Percentiles rank a stretch among this genome's conserved stretches.
phyloP scores from a whole-genome alignment of 371 early-diverging fungal species.

The Mucor ambiguus region DNA sequence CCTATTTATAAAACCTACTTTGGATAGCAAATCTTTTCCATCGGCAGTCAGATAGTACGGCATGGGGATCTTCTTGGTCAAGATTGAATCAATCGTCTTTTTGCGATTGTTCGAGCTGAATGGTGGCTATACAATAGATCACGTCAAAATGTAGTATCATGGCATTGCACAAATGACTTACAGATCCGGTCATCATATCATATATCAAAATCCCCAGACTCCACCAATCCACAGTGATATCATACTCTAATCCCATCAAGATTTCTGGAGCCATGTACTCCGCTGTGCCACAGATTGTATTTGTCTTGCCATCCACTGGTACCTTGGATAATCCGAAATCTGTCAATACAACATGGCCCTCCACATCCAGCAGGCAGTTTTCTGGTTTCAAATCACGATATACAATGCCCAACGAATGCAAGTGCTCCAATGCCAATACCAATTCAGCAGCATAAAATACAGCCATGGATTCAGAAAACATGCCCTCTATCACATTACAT shows the following conservation, averaged over 20 bases:
- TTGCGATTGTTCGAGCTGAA: constrained; percentile 78
- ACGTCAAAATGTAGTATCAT: background rate
- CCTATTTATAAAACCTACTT: constrained; percentile 24
- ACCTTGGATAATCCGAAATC: constrained; percentile 94
- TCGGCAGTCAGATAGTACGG: constrained; percentile 72
- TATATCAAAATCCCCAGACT: constrained; percentile 88
- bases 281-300: constrained; percentile 91
- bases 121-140: constrained; percentile 54
- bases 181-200: constrained; percentile 85
- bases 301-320: constrained; percentile 58
- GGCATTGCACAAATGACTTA: constrained; percentile 20
- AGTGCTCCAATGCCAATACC: constrained; percentile 82
- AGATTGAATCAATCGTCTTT: constrained; percentile 78
- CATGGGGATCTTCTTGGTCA: constrained; percentile 73
- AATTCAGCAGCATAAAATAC: constrained; percentile 89
- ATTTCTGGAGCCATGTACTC: constrained; percentile 92
- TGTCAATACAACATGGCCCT: constrained; percentile 87
- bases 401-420: constrained; percentile 87
- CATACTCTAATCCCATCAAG: constrained; percentile 82
- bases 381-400: constrained; percentile 93
- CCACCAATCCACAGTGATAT: constrained; percentile 94
- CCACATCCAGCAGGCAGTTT: constrained; percentile 81
- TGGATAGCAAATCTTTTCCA: constrained; percentile 61
- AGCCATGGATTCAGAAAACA: constrained; percentile 78
- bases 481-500: constrained; percentile 62